phyloP scores from a whole-genome alignment of 805 yeast species.

The Yamadazyma sp. region DNA sequence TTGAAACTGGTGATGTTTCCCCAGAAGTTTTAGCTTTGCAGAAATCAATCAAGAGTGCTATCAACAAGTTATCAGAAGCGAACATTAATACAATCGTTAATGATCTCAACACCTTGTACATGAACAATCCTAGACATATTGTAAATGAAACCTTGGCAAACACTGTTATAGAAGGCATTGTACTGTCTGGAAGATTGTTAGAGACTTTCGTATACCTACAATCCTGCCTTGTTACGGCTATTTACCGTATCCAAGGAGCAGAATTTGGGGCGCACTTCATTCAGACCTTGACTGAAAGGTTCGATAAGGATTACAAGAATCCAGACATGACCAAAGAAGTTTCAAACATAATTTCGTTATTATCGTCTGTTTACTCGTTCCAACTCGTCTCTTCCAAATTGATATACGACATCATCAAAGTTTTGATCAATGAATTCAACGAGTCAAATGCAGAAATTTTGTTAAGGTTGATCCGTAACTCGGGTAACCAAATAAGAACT shows the following conservation, averaged over 20 bases:
- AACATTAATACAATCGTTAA: slow-evolving; percentile 69
- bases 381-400: slow-evolving; percentile 73
- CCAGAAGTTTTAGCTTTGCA: slow-evolving; percentile 48
- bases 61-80: slow-evolving; percentile 88
- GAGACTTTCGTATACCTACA: slow-evolving; percentile 81
- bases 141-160: slow-evolving; percentile 70
- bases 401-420: slow-evolving; percentile 71
- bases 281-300: slow-evolving; percentile 74
- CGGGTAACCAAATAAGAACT: slow-evolving; percentile 82
- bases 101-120: slow-evolving; percentile 64
- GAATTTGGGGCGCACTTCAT: slow-evolving; percentile 88
- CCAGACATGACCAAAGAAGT: slow-evolving; percentile 43
- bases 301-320: slow-evolving; percentile 45
- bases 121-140: slow-evolving; percentile 70
- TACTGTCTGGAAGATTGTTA: slow-evolving; percentile 60
- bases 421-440: slow-evolving; percentile 52
- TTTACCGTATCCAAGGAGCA: slow-evolving; percentile 77
- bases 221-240: slow-evolving; percentile 71
- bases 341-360: slow-evolving; percentile 66
- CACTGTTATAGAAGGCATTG: slow-evolving; percentile 63
- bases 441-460: slow-evolving; percentile 79
- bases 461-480: slow-evolving; percentile 65
- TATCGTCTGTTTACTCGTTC: slow-evolving; percentile 75
- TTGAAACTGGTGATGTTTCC: slow-evolving; percentile 34
- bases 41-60: slow-evolving; percentile 72